Conservation (phyloP, 2,329 filamentous ascomycete genomes). For the Fusarium sp. region DNA sequence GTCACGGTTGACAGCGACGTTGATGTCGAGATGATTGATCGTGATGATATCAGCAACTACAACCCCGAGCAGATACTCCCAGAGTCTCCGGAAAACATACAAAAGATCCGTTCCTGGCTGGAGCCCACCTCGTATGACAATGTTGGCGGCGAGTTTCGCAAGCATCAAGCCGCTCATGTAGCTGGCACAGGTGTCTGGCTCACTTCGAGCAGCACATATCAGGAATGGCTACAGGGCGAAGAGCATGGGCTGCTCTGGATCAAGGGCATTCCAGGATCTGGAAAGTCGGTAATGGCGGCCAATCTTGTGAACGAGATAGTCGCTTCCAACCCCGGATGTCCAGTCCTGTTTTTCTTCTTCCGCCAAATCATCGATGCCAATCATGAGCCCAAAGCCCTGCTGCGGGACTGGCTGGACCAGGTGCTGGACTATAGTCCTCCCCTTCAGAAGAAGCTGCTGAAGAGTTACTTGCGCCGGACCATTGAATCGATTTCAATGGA, state of each 20-base stretch:
- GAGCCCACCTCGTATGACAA: constrained; percentile 23
- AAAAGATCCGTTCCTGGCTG: constrained; percentile 26
- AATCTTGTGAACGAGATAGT: constrained; percentile 33
- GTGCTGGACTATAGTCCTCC: constrained; percentile 46
- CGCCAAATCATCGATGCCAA: constrained; percentile 54
- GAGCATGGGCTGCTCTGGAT: constrained; percentile 32
- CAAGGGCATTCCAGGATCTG: constrained; percentile 52
- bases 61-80: constrained; percentile 49
- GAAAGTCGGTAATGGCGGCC: constrained; percentile 52
- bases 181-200: constrained; percentile 30
- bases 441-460: constrained; percentile 45
- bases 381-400: constrained; percentile 43
- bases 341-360: constrained; percentile 55
- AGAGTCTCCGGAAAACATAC: constrained; percentile 35
- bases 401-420: constrained; percentile 53
- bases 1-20: constrained; percentile 4
- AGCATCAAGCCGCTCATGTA: constrained; percentile 18
- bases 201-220: background rate
- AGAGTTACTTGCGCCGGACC: constrained; percentile 3
- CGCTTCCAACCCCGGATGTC: constrained; percentile 8
- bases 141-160: constrained; percentile 28
- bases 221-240: constrained; percentile 9
- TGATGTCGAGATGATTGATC: constrained; percentile 43
- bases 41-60: constrained; percentile 46
- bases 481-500: constrained; percentile 15